Evolutionary conservation across 768 basidiomycete species (phyloP).

Genomic region (Amyloporia xantha): DNA sequence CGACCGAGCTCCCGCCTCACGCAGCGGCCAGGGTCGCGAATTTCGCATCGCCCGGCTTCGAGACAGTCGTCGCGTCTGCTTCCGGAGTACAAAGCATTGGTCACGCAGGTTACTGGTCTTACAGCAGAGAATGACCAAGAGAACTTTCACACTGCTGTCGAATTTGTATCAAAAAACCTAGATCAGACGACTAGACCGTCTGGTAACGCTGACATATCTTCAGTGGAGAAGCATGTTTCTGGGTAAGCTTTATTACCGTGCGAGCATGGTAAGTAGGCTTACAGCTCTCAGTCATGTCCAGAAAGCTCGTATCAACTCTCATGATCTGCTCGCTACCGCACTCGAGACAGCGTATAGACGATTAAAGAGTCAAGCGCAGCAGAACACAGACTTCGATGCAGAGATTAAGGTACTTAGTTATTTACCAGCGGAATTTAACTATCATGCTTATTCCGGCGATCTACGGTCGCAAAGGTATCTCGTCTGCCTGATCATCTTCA

Average conservation of each 20-base stretch:
- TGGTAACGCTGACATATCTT: conserved; percentile 47
- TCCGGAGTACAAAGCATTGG: conserved; percentile 49
- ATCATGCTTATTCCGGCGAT: conserved; percentile 4
- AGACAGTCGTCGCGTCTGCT: conserved; percentile 44
- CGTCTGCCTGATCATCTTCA: conserved; percentile 68
- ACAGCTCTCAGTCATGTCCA: conserved; percentile 21
- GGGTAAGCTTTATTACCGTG: conserved; percentile 38
- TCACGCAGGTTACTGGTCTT: conserved; percentile 47
- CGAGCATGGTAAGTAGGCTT: not conserved
- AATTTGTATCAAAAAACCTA: conserved; percentile 51
- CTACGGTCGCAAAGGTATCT: conserved; percentile 38
- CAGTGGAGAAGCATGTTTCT: conserved; percentile 44
- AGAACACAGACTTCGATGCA: conserved; percentile 55
- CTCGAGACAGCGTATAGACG: conserved; percentile 45
- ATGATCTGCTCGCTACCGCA: conserved; percentile 55
- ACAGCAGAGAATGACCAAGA: conserved; percentile 35
- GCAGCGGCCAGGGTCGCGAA: conserved; percentile 24
- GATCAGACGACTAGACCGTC: conserved; percentile 55
- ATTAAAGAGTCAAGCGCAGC: conserved; percentile 43
- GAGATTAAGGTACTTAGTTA: conserved; percentile 49
- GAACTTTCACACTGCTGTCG: conserved; percentile 43
- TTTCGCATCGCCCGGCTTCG: conserved; percentile 46
- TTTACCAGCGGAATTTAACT: not conserved
- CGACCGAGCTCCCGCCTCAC: conserved; percentile 25
- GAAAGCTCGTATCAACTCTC: conserved; percentile 65